phyloP scores from a whole-genome alignment of 108 stramenopile species.

The Mediolabrus comicus region DNA sequence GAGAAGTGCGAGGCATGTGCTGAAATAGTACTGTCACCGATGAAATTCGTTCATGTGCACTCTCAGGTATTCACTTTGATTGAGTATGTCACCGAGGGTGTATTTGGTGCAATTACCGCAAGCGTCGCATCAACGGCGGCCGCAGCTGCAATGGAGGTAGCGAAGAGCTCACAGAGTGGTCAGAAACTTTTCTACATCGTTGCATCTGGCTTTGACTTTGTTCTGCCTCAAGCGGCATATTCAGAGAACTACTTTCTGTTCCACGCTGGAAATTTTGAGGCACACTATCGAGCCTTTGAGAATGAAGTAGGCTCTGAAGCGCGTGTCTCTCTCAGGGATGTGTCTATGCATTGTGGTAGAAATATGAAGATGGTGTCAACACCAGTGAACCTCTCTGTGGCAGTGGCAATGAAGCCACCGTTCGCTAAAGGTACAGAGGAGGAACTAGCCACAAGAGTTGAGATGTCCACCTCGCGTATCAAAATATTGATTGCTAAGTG shows the following conservation, averaged over 20 bases:
- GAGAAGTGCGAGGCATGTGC: conserved; percentile 59
- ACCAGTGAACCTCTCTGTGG: conserved; percentile 58
- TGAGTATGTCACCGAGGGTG: conserved; percentile 82
- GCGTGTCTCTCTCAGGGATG: conserved; percentile 46
- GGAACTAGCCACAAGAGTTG: conserved; percentile 71
- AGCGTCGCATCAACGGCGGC: conserved; percentile 74
- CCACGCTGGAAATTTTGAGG: conserved; percentile 53
- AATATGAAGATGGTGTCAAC: conserved; percentile 50
- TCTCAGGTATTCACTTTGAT: conserved; percentile 74
- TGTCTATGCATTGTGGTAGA: conserved; percentile 48
- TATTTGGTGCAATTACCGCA: conserved; percentile 73
- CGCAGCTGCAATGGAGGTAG: conserved; percentile 69
- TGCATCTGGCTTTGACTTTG: conserved; percentile 73
- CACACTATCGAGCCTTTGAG: conserved; percentile 53
- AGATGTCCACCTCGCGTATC: conserved; percentile 58
- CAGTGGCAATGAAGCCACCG: conserved; percentile 52
- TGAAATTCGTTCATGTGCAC: conserved; percentile 79
- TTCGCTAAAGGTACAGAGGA: conserved; percentile 53
- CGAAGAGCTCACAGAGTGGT: conserved; percentile 47
- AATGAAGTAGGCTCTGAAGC: conserved; percentile 58
- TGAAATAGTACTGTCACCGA: conserved; percentile 68
- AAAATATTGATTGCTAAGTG: conserved; percentile 50
- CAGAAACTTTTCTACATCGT: conserved; percentile 62
- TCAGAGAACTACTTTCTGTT: conserved; percentile 50
- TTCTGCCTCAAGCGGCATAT: conserved; percentile 74